Evolutionary conservation across 2,329 filamentous ascomycete species (phyloP), one percentile per base, ranked within the genome.

Genomic region (Leptographium procerum): DNA sequence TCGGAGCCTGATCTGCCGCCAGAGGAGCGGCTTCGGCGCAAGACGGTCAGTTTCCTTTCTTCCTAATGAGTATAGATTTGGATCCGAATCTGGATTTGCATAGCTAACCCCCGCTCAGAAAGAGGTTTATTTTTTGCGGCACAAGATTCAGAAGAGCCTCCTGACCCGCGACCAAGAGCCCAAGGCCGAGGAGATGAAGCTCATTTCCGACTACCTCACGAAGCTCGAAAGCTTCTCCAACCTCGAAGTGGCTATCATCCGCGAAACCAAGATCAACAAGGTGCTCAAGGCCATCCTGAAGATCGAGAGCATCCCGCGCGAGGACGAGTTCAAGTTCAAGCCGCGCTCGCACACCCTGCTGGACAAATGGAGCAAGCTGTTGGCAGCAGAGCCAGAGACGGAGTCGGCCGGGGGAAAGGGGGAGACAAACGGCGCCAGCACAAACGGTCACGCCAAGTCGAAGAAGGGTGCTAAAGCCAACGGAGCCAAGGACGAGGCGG

Each of bases 191-290:
- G 88, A 92, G 65, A 91, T 92, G 87, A 77, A 83, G 62, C 74
- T 77, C 53, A 91, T 94, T 86, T 85, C 85, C 5, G 86, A 88
- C 22, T 89, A 85, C 66, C 78, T 95, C 59, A 81, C 79, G 33
- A 89, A 95, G 71, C 82, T 99, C 7, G 94, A 99, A 73, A 82
- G 78, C 9, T 86, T 78, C 70, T 75, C 83, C 1, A 88, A 95
- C 63, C 82, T 97, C 5, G 92, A 97, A 69, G 89, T 88, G 33
- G 84, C 85, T 64, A 94, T 96, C 66, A 96, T 97, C 67, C 85
- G 89, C 63, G 78, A 77, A 16, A 99, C 94, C 62, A 99, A 97
- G 80, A 96, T 99, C 73, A 92, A 97, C 83, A 99, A 99, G 76
- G 92, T 99, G 13, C 80, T 99, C 59, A 96, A 95, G 76, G 91